Base-by-base conservation (phyloP, 2,329 filamentous ascomycete species). In the Bipolaris oryzae region DNA sequence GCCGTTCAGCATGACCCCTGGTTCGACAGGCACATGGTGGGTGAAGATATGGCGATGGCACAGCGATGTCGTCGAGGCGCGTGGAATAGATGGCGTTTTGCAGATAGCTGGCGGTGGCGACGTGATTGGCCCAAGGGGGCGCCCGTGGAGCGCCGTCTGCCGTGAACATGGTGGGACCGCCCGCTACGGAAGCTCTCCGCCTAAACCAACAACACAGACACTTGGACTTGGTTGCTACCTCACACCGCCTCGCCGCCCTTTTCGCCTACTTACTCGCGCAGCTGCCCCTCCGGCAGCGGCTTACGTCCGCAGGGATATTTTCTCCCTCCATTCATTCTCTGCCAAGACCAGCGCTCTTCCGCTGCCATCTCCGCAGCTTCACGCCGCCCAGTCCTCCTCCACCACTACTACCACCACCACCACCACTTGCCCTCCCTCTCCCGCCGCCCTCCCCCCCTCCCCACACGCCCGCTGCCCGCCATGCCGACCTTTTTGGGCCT, bases 401-500 rank as follows among this genome's bases (percentile, higher is more conserved):
- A 3, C 21, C 21, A 21, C 21, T 5, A 3, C 21, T 5, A 21
- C 34, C 37, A 5, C 9, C 7, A 25, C 37, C 16, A 9, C 16
- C 37, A 20, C 39, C 39, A 25, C 23, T 13, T 31, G 28, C 10
- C 4, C 10, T 31, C 28, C 10, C 28, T 11, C 28, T 31, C 28
- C 28, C 28, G 28, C 28, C 10, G 28, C 28, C 28, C 28, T 31
- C 28, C 35, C 33, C 21, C 28, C 44, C 39, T 50, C 51, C 46
- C 57, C 48, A 43, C 49, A 52, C 58, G 34, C 48, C 55, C n/a
- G 41, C 43, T n/a, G 5, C 20, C 43, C 56, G 51, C 49, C 13
- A 61, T 61, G 95, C 95, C 95, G 82, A 98, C 93, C 87, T 99
- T 98, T 83, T 96, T 98, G 83, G 95, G 95, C 79, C 92, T 99